Evolutionary conservation across 225 moss, liverwort and hornwort genomes (phyloP), one percentile per base, ranked within the genome.

Genomic region (Physcomitrium patens): DNA sequence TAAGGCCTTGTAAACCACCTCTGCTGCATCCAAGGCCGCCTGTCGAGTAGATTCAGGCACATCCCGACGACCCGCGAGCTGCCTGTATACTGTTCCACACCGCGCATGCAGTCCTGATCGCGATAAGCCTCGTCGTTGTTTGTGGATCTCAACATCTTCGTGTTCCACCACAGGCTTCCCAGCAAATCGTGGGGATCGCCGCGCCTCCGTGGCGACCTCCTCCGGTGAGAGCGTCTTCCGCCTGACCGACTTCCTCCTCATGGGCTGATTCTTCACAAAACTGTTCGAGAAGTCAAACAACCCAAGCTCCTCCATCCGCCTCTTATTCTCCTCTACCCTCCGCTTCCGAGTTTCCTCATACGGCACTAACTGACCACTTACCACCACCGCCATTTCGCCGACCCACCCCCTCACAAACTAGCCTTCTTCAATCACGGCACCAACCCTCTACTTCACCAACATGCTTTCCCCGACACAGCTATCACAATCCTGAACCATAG

Each of bases 251-350:
- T 68, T 78, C 79, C 69, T 81, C 81, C 41, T 87, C 69, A 62
- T 69, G 0, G 12, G 27, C 15, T 54, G 71, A 6, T 26, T 80
- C 80, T 55, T 84, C 80, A 45, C 60, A 0, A 84, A 51, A 16
- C 63, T 76, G 53, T 59, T 51, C 8, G 84, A 81, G 57, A 87
- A 42, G 49, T 81, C 72, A 1, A 87, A 37, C 76, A 87, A 66
- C 54, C 87, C 87, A n/a, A 87, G 79, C 57, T 84, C 87, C 67
- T 87, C 70, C 87, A 87, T 84, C 73, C 84, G 81, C 45, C 67
- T 74, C 20, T 72, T 79, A n/a, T 87, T 87, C 87, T 84, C 83
- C 67, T 81, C 76, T 65, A 87, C 69, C 8, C 87, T 78, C 11
- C 60, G 83, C 73, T 49, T 84, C 51, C 87, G 81, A 13, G 76